A percentile compares a stretch with the other conserved stretches of the same genome.
phyloP scores from a whole-genome alignment of 1,284 basidiomycete species.

The Ceratorhiza oryzae-sativae region DNA sequence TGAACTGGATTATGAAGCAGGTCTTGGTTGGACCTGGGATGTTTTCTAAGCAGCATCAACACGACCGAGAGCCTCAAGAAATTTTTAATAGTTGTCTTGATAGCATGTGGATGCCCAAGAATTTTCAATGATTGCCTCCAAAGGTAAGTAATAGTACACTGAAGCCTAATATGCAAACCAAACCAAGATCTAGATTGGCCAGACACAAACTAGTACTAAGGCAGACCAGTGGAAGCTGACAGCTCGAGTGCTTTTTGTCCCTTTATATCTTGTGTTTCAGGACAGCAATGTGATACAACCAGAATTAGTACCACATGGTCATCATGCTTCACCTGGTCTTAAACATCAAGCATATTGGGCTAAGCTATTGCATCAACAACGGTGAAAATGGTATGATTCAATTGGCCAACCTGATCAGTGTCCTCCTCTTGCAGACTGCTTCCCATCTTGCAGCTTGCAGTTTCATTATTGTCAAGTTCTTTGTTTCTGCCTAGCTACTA shows the following conservation, averaged over 20 bases:
- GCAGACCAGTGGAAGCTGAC: constrained; percentile 20
- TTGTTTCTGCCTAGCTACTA: not conserved
- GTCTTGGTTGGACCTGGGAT: constrained; percentile 1
- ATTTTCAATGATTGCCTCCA: not conserved
- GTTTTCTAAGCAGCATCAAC: not conserved
- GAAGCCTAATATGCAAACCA: not conserved
- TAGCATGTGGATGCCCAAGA: constrained; percentile 14
- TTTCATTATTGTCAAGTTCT: constrained; percentile 13
- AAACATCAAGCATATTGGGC: not conserved
- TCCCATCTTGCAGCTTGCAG: not conserved
- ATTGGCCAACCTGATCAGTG: constrained; percentile 3
- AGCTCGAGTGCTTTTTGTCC: not conserved
- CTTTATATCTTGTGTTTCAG: not conserved
- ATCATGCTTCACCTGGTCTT: not conserved
- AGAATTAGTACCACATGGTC: not conserved
- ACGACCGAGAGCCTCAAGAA: not conserved
- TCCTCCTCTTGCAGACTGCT: not conserved
- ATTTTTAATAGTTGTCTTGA: not conserved
- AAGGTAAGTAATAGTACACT: constrained; percentile 11
- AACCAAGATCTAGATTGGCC: constrained; percentile 4
- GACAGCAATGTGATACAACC: not conserved
- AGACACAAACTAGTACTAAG: not conserved
- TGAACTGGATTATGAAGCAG: constrained; percentile 31
- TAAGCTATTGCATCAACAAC: not conserved
- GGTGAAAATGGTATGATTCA: not conserved